Conservation (phyloP, 768 basidiomycete genomes). For the Tephrocybe sp. region DNA sequence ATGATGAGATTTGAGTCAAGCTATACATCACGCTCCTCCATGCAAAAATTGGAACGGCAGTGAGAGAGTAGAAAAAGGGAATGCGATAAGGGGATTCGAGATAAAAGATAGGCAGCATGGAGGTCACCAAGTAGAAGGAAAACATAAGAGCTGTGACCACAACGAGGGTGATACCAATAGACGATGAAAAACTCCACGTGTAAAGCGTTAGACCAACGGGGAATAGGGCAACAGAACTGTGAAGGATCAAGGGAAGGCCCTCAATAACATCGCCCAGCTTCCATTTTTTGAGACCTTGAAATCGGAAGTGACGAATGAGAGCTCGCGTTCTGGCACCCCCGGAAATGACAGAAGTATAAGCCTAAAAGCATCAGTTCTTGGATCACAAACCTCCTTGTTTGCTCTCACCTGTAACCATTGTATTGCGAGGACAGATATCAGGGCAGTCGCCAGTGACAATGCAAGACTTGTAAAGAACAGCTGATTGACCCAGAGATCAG, state of each 20-base stretch:
- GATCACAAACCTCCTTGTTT: background rate
- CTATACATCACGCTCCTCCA: no score
- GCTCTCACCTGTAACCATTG: slow-evolving; percentile 5
- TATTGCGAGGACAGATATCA: slow-evolving; percentile 3
- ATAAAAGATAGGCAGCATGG: background rate
- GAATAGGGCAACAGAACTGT: slow-evolving; percentile 19
- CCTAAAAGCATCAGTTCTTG: background rate
- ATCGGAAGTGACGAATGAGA: slow-evolving; percentile 8
- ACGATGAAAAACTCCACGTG: background rate
- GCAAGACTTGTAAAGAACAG: slow-evolving; percentile 2
- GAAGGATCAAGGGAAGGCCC: slow-evolving; percentile 16
- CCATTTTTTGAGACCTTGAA: slow-evolving; percentile 13
- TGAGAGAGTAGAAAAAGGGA: background rate
- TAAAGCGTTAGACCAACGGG: slow-evolving; percentile 17
- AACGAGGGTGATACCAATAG: background rate
- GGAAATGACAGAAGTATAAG: slow-evolving; percentile 3
- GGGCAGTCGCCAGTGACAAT: background rate
- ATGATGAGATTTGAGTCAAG: no score
- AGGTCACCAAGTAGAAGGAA: slow-evolving; percentile 2
- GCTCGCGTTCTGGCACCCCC: slow-evolving; percentile 3
- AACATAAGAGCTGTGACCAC: background rate
- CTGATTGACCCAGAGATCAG: slow-evolving; percentile 1
- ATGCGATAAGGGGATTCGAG: slow-evolving; percentile 1
- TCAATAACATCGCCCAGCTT: slow-evolving; percentile 10
- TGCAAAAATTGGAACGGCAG: no score